These are phyloP conservation scores for Dryas octopetala DNA, from an alignment of 306 rosid genomes.

Conservation along the genomic window DNA sequence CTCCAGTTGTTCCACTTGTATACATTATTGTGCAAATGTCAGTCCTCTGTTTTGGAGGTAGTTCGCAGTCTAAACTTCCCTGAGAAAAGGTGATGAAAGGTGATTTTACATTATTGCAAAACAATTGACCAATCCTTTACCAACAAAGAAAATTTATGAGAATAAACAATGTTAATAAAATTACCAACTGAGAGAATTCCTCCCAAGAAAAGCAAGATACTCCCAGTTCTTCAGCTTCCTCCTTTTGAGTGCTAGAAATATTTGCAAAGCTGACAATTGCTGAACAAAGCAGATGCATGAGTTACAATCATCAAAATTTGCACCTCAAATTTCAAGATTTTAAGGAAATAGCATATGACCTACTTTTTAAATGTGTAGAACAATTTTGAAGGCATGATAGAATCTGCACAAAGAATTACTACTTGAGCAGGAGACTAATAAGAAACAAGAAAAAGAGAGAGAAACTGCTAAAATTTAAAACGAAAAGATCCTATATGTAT, in stretches of 20 bases:
- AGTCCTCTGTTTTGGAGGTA: constrained; percentile 59
- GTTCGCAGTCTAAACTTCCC: constrained; percentile 61
- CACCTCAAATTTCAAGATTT: constrained; percentile 4
- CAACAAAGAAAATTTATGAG: constrained; percentile 3
- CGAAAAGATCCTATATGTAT: background rate
- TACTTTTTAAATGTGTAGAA: constrained; percentile 69
- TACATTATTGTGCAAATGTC: constrained; percentile 81
- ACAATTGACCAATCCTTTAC: background rate
- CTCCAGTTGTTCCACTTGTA: constrained; percentile 97
- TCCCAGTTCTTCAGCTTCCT: constrained; percentile 77
- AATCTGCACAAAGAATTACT: constrained; percentile 55
- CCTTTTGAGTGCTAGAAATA: constrained; percentile 64
- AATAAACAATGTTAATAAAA: constrained; percentile 14
- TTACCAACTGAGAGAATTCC: constrained; percentile 75
- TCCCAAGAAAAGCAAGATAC: constrained; percentile 82
- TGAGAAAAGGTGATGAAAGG: constrained; percentile 22
- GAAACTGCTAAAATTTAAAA: background rate
- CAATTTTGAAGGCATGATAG: constrained; percentile 74
- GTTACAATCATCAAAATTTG: constrained; percentile 14
- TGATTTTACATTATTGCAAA: background rate
- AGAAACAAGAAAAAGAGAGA: background rate
- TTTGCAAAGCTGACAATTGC: constrained; percentile 81
- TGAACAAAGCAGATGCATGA: constrained; percentile 32
- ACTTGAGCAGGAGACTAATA: background rate
- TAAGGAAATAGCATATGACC: constrained; percentile 31